These are phyloP conservation scores for Backusella psychrophila DNA, from an alignment of 192 early-diverging fungal species.

Conservation along the genomic window DNA sequence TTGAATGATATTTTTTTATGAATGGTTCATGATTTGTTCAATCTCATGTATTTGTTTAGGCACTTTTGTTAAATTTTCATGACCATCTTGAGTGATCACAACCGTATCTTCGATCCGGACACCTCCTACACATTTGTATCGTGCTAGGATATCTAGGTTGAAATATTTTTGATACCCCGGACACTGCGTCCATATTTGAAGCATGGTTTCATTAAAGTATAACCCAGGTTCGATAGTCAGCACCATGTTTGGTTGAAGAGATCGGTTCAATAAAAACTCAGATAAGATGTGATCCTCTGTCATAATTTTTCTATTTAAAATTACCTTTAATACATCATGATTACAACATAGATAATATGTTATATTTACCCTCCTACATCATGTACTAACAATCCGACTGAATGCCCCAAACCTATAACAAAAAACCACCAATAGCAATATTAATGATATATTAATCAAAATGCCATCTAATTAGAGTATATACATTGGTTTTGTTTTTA, in stretches of 20 bases:
- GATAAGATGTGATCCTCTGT: background rate
- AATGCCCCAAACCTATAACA: slow-evolving; percentile 70
- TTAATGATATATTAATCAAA: background rate
- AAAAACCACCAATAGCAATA: background rate
- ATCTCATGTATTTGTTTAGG: slow-evolving; percentile 81
- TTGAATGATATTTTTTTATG: background rate
- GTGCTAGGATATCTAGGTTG: slow-evolving; percentile 62
- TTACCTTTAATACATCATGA: background rate
- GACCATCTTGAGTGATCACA: slow-evolving; percentile 76
- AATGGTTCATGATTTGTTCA: slow-evolving; percentile 54
- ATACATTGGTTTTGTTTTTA: slow-evolving; percentile 1
- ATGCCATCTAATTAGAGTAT: background rate
- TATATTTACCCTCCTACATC: slow-evolving; percentile 79
- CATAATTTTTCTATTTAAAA: background rate
- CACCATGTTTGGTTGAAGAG: slow-evolving; percentile 75
- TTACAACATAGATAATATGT: background rate
- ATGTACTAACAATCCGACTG: slow-evolving; percentile 91
- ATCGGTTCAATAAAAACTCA: slow-evolving; percentile 31
- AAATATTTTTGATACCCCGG: slow-evolving; percentile 61
- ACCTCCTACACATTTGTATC: slow-evolving; percentile 76
- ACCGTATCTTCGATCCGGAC: slow-evolving; percentile 92
- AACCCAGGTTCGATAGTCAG: slow-evolving; percentile 91
- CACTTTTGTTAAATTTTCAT: slow-evolving; percentile 78
- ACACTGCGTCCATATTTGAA: slow-evolving; percentile 61
- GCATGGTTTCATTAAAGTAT: slow-evolving; percentile 84